Conservation (phyloP, 108 stramenopile genomes). For the Thalassiosira profunda region DNA sequence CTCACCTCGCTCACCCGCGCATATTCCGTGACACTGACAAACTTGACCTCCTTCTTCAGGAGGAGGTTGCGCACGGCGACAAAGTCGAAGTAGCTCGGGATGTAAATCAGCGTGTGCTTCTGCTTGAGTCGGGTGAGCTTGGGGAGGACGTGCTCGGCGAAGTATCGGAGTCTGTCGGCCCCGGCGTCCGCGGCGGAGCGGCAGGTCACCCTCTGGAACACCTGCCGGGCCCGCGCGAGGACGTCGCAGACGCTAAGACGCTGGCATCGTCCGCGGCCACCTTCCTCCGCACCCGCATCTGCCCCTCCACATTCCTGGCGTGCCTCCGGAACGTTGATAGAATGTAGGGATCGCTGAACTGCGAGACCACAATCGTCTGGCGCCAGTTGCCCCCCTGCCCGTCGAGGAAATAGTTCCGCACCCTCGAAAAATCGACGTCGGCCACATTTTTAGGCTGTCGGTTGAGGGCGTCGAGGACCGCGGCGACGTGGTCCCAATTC, state of each 20-base stretch:
- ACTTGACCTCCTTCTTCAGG: slow-evolving; percentile 69
- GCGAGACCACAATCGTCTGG: slow-evolving; percentile 82
- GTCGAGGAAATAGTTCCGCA: slow-evolving; percentile 88
- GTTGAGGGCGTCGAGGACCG: slow-evolving; percentile 74
- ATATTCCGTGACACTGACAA: slow-evolving; percentile 92
- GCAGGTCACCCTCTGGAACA: slow-evolving; percentile 89
- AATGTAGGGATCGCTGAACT: slow-evolving; percentile 77
- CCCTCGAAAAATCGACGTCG: slow-evolving; percentile 94
- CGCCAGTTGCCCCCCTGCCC: slow-evolving; percentile 84
- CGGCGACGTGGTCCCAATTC: slow-evolving; percentile 96
- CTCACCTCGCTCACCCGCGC: slow-evolving; percentile 84
- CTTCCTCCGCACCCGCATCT: slow-evolving; percentile 61
- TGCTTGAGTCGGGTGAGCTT: slow-evolving; percentile 79
- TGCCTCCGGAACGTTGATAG: slow-evolving; percentile 77
- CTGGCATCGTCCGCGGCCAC: slow-evolving; percentile 59
- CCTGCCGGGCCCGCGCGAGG: slow-evolving; percentile 79
- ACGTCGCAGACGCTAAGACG: slow-evolving; percentile 75
- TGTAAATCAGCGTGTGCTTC: slow-evolving; percentile 88
- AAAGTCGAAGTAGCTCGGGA: slow-evolving; percentile 96
- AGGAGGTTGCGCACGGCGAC: slow-evolving; percentile 88
- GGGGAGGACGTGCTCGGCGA: slow-evolving; percentile 80
- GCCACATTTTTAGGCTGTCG: slow-evolving; percentile 78
- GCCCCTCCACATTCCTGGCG: slow-evolving; percentile 74
- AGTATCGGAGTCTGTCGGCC: slow-evolving; percentile 81
- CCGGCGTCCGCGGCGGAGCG: slow-evolving; percentile 67